Conservation (phyloP, 805 yeast genomes). For the Spathaspora arborariae region DNA sequence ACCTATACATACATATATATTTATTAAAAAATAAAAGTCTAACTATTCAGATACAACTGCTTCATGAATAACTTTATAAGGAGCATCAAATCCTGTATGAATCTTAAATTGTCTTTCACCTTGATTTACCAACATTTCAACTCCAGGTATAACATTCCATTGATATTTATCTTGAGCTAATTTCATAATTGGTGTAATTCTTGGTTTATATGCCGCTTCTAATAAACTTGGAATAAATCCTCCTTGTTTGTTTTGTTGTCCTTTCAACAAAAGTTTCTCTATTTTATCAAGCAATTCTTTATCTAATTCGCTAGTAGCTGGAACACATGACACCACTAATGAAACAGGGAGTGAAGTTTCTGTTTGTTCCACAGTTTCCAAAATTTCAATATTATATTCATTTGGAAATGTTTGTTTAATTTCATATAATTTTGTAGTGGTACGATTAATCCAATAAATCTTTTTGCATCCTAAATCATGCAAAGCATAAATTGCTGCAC, state of each 20-base stretch:
- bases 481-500: slow-evolving; percentile 91
- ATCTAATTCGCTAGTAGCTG: slow-evolving; percentile 74
- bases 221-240: slow-evolving; percentile 54
- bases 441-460: slow-evolving; percentile 81
- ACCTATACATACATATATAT: neutral
- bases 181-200: slow-evolving; percentile 80
- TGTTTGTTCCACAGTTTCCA: slow-evolving; percentile 48
- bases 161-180: slow-evolving; percentile 57
- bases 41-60: slow-evolving; percentile 45
- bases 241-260: slow-evolving; percentile 23
- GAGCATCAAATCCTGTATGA: slow-evolving; percentile 69
- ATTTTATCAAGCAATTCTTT: slow-evolving; percentile 43
- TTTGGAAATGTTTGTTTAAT: slow-evolving; percentile 60
- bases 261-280: slow-evolving; percentile 43
- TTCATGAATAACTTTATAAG: slow-evolving; percentile 55
- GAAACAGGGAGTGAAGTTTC: slow-evolving; percentile 44
- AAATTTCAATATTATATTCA: slow-evolving; percentile 53
- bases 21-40: neutral
- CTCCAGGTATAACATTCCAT: slow-evolving; percentile 88
- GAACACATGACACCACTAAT: slow-evolving; percentile 74
- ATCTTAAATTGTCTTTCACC: slow-evolving; percentile 82
- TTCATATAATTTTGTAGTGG: slow-evolving; percentile 57
- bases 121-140: slow-evolving; percentile 88
- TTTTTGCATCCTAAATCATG: slow-evolving; percentile 69
- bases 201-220: slow-evolving; percentile 95